Evolutionary conservation across 2,329 filamentous ascomycete species (phyloP).

Genomic region (Pseudocercospora vitis): DNA sequence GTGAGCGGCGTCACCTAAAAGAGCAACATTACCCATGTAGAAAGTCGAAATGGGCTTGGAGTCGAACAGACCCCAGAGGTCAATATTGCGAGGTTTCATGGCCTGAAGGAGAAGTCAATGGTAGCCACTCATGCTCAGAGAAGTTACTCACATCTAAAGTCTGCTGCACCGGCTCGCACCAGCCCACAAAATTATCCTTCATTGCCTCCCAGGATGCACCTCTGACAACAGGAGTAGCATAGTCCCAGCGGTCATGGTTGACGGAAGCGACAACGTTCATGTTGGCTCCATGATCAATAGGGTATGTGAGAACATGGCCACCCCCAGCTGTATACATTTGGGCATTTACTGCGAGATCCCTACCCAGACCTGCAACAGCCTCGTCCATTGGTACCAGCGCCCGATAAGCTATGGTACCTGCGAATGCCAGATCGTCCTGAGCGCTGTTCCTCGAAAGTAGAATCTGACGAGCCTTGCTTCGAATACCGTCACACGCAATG

Average conservation of each 20-base stretch:
- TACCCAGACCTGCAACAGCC: conserved; percentile 24
- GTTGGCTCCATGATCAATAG: conserved; percentile 55
- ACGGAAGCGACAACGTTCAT: conserved; percentile 59
- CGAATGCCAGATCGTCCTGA: conserved; percentile 51
- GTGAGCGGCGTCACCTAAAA: conserved; percentile 60
- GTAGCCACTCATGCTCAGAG: not conserved
- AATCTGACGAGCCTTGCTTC: conserved; percentile 53
- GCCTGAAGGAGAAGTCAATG: not conserved
- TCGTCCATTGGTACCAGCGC: conserved; percentile 58
- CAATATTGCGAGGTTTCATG: conserved; percentile 20
- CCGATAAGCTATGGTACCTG: conserved; percentile 61
- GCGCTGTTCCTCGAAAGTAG: conserved; percentile 53
- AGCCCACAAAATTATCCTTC: not conserved
- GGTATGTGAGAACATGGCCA: conserved; percentile 62
- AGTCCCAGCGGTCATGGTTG: conserved; percentile 31
- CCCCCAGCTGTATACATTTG: conserved; percentile 45
- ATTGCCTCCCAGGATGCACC: not conserved
- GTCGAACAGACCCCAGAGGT: conserved; percentile 51
- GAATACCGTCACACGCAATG: conserved; percentile 65
- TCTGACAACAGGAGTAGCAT: not conserved
- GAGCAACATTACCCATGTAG: conserved; percentile 38
- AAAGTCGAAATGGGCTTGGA: conserved; percentile 46
- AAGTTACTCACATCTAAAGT: not conserved
- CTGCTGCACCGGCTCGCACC: not conserved
- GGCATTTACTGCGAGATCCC: conserved; percentile 20